A percentile compares a stretch with the other conserved stretches of the same genome.
Conservation (phyloP, 129 eudicot genomes). For the Lonicera japonica region DNA sequence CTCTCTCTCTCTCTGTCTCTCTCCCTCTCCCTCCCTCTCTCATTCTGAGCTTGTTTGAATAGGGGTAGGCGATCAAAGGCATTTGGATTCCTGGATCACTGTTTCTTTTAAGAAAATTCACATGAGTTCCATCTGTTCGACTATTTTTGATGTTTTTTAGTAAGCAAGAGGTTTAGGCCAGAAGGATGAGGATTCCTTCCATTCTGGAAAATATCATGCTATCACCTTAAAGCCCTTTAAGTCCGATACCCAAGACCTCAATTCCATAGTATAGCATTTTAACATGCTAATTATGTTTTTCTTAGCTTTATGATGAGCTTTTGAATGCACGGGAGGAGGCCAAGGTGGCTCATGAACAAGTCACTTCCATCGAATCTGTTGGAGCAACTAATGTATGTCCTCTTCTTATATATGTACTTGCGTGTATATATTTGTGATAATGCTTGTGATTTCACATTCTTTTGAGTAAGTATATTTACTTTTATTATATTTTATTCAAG, state of each 20-base stretch:
- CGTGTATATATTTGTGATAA: not conserved
- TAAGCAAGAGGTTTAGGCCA: too few species aligned
- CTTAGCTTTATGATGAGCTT: constrained; percentile 56
- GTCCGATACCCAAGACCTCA: not conserved
- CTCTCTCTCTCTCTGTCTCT: too few species aligned
- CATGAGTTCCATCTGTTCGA: not conserved
- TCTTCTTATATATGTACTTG: not conserved
- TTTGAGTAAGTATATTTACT: not conserved
- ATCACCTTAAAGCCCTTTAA: not conserved
- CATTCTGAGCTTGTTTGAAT: not conserved
- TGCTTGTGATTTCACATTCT: constrained; percentile 2
- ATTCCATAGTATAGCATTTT: not conserved
- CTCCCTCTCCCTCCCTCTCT: not conserved
- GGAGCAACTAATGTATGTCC: constrained; percentile 17
- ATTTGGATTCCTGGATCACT: not conserved
- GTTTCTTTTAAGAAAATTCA: not conserved
- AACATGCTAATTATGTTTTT: not conserved
- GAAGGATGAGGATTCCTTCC: too few species aligned
- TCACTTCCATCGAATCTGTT: constrained; percentile 26
- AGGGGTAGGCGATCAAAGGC: not conserved
- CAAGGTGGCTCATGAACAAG: constrained; percentile 40
- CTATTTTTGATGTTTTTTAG: not conserved
- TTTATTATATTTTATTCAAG: not conserved
- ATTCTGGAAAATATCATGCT: not conserved
- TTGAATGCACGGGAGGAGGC: constrained; percentile 67